phyloP scores from a whole-genome alignment of 192 early-diverging fungal species.

The Powellomyces hirtus region DNA sequence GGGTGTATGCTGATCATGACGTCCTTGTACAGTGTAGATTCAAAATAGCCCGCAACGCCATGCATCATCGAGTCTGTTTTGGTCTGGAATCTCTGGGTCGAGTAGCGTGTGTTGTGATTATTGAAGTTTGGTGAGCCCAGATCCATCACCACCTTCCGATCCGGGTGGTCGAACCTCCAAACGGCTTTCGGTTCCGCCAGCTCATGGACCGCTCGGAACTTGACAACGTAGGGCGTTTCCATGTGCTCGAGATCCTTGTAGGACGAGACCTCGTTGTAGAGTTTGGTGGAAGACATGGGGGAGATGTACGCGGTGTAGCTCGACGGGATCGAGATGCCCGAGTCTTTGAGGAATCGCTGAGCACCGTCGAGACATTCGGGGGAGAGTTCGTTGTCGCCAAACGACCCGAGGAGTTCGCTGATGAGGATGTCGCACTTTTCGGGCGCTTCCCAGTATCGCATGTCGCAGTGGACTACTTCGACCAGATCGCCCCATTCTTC shows the following conservation, averaged over 20 bases:
- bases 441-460: slow-evolving; percentile 77
- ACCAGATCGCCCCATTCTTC: slow-evolving; percentile 79
- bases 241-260: slow-evolving; percentile 65
- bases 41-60: slow-evolving; percentile 97
- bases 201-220: slow-evolving; percentile 74
- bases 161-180: slow-evolving; percentile 82
- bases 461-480: slow-evolving; percentile 81
- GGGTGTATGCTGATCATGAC: slow-evolving; percentile 83
- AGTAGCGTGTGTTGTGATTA: slow-evolving; percentile 71
- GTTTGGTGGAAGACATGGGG: slow-evolving; percentile 82
- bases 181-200: slow-evolving; percentile 68
- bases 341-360: slow-evolving; percentile 69
- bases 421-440: slow-evolving; percentile 88
- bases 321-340: slow-evolving; percentile 89
- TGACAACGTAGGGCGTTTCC: slow-evolving; percentile 98
- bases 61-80: slow-evolving; percentile 68
- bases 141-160: slow-evolving; percentile 9
- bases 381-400: slow-evolving; percentile 99
- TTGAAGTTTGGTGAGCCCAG: slow-evolving; percentile 58
- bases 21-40: slow-evolving; percentile 83
- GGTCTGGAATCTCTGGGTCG: slow-evolving; percentile 54
- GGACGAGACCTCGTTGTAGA: slow-evolving; percentile 71
- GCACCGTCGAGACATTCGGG: slow-evolving; percentile 97
- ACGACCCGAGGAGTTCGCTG: slow-evolving; percentile 93
- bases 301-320: slow-evolving; percentile 81